A percentile compares a stretch with the other conserved stretches of the same genome.
These are phyloP conservation scores for Pochonia chlamydosporia DNA, from an alignment of 2,329 filamentous ascomycete species.

Conservation along the genomic window DNA sequence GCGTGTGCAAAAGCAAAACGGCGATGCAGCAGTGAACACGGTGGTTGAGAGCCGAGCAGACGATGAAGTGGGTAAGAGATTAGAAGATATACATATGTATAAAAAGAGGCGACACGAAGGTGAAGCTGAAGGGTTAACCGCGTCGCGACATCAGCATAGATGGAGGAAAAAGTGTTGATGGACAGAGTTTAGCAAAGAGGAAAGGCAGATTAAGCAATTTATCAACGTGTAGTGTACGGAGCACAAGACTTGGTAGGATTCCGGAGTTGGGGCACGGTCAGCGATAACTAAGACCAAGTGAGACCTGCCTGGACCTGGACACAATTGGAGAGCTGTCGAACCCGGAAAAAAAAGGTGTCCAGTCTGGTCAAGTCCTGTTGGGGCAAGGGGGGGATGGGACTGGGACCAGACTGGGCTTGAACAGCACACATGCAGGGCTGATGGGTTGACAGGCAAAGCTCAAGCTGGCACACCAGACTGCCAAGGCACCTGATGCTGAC, in stretches of 20 bases:
- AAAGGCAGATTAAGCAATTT: background rate
- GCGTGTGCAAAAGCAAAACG: slow-evolving; percentile 4
- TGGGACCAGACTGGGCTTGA: too few relatives aligned
- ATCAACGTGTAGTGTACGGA: background rate
- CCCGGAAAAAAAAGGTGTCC: background rate
- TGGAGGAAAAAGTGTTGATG: background rate
- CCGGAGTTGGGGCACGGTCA: background rate
- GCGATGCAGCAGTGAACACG: background rate
- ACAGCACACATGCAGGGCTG: slow-evolving; percentile 1
- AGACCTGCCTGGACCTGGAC: too few relatives aligned
- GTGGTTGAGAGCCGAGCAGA: too few relatives aligned
- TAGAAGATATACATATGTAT: too few relatives aligned
- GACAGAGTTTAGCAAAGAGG: background rate
- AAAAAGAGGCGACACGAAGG: background rate
- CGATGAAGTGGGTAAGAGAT: background rate
- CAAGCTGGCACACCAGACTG: background rate
- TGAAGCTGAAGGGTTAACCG: background rate
- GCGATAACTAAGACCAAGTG: too few relatives aligned
- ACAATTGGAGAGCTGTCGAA: background rate
- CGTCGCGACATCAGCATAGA: background rate
- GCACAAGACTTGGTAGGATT: background rate
- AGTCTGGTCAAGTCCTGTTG: background rate
- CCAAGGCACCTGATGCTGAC: background rate
- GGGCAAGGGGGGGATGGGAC: background rate
- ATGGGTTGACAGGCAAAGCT: background rate